phyloP scores from a whole-genome alignment of 257 asterid genomes.

The Fraxinus anomala region DNA sequence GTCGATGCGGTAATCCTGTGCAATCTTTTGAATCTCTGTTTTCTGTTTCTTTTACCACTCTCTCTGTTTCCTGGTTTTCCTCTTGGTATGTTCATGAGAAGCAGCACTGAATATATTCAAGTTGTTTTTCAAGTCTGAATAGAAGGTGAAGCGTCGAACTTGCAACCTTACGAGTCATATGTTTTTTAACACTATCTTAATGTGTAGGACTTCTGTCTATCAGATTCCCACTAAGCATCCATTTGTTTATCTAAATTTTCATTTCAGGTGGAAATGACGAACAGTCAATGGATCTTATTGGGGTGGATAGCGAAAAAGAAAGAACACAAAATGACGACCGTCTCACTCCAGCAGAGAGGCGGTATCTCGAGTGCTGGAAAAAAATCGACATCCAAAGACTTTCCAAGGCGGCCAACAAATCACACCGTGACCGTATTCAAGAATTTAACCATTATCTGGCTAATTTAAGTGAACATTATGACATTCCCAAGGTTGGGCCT shows the following conservation, averaged over 20 bases:
- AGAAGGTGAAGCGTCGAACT: background rate
- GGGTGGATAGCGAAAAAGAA: slow-evolving; percentile 15
- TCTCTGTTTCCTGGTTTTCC: background rate
- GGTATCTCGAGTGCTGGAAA: slow-evolving; percentile 42
- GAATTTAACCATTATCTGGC: slow-evolving; percentile 57
- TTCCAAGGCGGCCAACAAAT: slow-evolving; percentile 46
- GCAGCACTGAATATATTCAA: too few species aligned
- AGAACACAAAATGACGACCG: slow-evolving; percentile 24
- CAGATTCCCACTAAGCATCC: background rate
- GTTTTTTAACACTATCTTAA: background rate
- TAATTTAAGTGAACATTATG: slow-evolving; percentile 53
- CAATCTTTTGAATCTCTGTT: background rate
- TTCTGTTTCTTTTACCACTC: background rate
- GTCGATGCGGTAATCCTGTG: background rate
- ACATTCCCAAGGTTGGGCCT: slow-evolving; percentile 67
- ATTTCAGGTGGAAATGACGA: slow-evolving; percentile 30
- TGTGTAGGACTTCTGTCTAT: background rate
- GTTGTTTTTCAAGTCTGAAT: background rate
- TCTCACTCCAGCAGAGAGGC: slow-evolving; percentile 56
- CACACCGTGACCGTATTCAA: slow-evolving; percentile 52
- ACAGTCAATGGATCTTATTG: background rate
- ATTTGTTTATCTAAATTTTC: background rate
- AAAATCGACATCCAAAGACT: slow-evolving; percentile 45
- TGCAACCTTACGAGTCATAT: background rate
- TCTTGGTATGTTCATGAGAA: background rate